Base-by-base conservation (phyloP, 352 stramenopile genomes). In the Globisporangium spinosum region DNA sequence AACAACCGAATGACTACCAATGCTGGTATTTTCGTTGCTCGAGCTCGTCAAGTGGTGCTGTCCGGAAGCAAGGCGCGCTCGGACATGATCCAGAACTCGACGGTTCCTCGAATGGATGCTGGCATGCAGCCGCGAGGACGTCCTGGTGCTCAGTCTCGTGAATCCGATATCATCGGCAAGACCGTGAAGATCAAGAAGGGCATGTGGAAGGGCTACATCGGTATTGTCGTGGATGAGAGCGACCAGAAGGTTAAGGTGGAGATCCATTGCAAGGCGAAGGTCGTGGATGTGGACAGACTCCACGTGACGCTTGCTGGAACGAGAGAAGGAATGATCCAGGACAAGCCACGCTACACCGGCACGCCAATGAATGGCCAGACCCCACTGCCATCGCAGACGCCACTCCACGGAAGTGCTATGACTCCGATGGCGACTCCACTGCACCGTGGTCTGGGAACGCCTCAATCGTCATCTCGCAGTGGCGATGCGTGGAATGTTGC, bases 191-290 rank as follows among this genome's bases (percentile, higher is more conserved):
- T 97, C 72, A 96, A 94, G 70, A 94, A 94, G 66, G 90, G 90
- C 1, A 88, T 90, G 53, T 96, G 89, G 87, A 97, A 97, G 83
- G 89, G 89, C 35, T 97, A 97, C 77, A 97, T 97, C 65, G 90
- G 90, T 70, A 97, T 97, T 65, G 86, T 97, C 45, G 87, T 96
- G 29, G 89, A 95, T 70, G 89, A 95, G 78, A 89, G 73, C 61
- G 90, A 97, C 29, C 83, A 89, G 65, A 97, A 95, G 72, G 89
- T 96, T 69, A 97, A 97, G 73, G 90, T 97, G 35, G 90, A 97
- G 71, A 94, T 97, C 54, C 90, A 97, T 67, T 96, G 82, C 60
- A 95, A 97, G 70, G 87, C 89, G 8, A 94, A 95, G 72, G 79
- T 92, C 20, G 87, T 97, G 35, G 89, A 95, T 61, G 82, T 97